A percentile compares a stretch with the other conserved stretches of the same genome.
phyloP scores from a whole-genome alignment of 352 stramenopile genomes.

The Phytophthora sp. region DNA sequence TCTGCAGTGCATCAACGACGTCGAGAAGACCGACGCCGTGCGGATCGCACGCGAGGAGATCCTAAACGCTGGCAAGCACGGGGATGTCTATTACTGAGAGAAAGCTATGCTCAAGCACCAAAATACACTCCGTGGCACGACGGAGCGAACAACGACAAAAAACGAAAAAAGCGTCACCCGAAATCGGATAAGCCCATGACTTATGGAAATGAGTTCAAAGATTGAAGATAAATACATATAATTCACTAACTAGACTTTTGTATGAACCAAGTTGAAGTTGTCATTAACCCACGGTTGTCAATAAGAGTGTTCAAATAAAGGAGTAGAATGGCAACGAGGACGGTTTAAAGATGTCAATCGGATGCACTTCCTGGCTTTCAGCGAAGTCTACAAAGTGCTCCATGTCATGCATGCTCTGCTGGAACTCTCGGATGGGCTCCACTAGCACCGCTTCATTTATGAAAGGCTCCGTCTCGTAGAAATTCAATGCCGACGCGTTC shows the following conservation, averaged over 20 bases:
- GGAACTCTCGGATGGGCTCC: conserved; percentile 35
- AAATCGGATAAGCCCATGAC: no score
- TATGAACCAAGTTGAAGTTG: not conserved
- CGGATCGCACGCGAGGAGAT: conserved; percentile 32
- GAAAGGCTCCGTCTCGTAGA: conserved; percentile 33
- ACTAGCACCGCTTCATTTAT: conserved; percentile 20
- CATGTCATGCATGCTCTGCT: conserved; percentile 37
- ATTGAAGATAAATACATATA: no score
- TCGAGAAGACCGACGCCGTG: conserved; percentile 24
- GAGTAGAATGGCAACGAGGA: conserved; percentile 42
- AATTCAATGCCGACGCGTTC: conserved; percentile 28
- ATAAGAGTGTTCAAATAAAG: conserved; percentile 33
- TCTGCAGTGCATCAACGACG: conserved; percentile 32
- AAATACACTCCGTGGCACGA: no score
- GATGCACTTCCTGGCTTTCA: conserved; percentile 90
- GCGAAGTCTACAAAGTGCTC: conserved; percentile 62
- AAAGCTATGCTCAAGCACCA: no score
- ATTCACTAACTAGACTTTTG: no score
- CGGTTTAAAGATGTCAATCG: conserved; percentile 49
- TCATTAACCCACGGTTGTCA: no score
- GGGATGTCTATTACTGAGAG: conserved; percentile 17
- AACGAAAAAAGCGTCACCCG: no score
- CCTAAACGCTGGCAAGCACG: conserved; percentile 17
- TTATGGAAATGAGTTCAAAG: no score
- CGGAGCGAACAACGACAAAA: no score